Base-by-base conservation (phyloP, 352 stramenopile species). In the Phytophthora citrophthora region DNA sequence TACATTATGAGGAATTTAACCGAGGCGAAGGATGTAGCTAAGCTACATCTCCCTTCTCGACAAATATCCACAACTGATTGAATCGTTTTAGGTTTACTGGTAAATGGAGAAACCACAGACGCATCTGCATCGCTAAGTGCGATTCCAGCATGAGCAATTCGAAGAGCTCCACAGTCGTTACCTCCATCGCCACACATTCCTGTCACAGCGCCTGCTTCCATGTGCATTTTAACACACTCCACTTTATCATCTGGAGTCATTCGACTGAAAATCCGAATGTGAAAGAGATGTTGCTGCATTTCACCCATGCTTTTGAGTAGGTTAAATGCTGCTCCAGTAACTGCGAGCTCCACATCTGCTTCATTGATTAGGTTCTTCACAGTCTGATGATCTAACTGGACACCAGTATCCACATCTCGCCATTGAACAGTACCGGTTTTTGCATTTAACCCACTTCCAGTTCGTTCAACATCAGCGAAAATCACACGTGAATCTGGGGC, bases 1-100 rank as follows among this genome's bases (percentile, higher is more conserved):
- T 97, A 97, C 66, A 97, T 88, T 46, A 97, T 83, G 50, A 96
- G 74, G 54, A 93, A 96, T 61, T 97, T 97, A 65, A 97, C 84
- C 13, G 72, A 81, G 4, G 72, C 81, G 29, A 97, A 93, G 26
- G 90, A 93, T 20, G 88, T 96, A 6, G 90, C 79, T n/a, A 98
- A 58, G 40, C 82, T 84, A 76, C 90, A 95, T 9, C 91, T 83
- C 32, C 92, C 92, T 74, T 97, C 92, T 32, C 75, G 81, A 13
- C 90, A 84, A 24, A 98, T 63, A 64, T 96, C 88, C 7, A 91
- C 70, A 18, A 97, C 91, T 12, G 85, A 91, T 15, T 63, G 61
- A 52, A 97, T 89, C 2, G 64, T 81, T 55, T 97, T 96, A 12
- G 83, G 72, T 45, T 91, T 81, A 50, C 83, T 96, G 11, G 90